Evolutionary conservation across 202 grass and related monocot species (phyloP).

Genomic region (Setaria viridis): DNA sequence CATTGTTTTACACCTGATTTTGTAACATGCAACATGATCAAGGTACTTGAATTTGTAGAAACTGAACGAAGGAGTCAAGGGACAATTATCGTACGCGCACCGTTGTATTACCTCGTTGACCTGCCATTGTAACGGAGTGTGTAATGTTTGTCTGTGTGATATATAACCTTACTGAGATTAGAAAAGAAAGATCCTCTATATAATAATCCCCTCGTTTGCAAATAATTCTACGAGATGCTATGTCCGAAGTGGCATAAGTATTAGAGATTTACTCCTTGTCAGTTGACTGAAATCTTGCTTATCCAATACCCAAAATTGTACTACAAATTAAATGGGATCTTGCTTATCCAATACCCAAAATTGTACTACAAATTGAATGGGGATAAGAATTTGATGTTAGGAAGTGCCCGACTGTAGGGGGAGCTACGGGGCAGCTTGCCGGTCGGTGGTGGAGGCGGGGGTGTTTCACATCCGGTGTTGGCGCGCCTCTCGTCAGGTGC

Average conservation of each 20-base stretch:
- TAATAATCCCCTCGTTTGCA: background rate
- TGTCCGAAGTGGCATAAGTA: background rate
- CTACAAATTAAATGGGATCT: too few relatives aligned
- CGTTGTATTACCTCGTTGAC: background rate
- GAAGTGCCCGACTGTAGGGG: too few relatives aligned
- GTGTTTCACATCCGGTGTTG: too few relatives aligned
- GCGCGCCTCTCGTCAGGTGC: too few relatives aligned
- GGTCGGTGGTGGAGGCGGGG: too few relatives aligned
- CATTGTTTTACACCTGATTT: background rate
- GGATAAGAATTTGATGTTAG: too few relatives aligned
- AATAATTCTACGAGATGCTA: background rate
- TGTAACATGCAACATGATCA: background rate
- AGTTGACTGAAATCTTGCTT: too few relatives aligned
- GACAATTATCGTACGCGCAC: background rate
- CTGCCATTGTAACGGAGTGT: background rate
- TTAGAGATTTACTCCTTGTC: too few relatives aligned
- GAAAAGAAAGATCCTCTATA: background rate
- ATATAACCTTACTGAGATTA: background rate
- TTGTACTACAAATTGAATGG: too few relatives aligned
- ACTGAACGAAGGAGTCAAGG: background rate
- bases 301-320: too few relatives aligned
- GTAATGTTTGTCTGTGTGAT: background rate
- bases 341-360: too few relatives aligned
- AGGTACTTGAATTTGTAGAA: background rate
- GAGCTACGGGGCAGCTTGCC: too few relatives aligned